Evolutionary conservation across 2,329 filamentous ascomycete species (phyloP).

Genomic region (Trichoderma citrinoviride): DNA sequence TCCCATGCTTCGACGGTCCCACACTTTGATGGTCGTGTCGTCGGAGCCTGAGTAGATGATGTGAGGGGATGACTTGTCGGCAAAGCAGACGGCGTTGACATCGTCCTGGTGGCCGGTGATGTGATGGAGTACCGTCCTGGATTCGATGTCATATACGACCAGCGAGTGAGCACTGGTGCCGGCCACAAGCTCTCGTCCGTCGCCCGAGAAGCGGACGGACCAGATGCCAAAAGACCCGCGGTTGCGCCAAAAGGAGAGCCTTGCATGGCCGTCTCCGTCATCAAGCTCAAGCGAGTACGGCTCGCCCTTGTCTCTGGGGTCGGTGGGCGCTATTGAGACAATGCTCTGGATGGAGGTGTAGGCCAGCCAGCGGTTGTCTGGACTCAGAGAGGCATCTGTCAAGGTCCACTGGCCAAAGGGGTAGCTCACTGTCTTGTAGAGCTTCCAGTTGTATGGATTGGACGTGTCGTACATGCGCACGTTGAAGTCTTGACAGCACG

Average conservation of each 20-base stretch:
- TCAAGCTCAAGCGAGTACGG: conserved; percentile 74
- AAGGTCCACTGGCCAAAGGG: conserved; percentile 93
- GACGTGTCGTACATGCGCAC: conserved; percentile 98
- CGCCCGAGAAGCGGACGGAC: conserved; percentile 88
- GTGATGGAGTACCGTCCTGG: conserved; percentile 68
- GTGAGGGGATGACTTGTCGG: conserved; percentile 82
- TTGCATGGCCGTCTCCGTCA: conserved; percentile 24
- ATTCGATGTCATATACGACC: conserved; percentile 90
- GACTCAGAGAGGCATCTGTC: conserved; percentile 86
- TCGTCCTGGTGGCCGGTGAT: conserved; percentile 80
- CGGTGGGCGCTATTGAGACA: conserved; percentile 83
- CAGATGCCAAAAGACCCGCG: conserved; percentile 64
- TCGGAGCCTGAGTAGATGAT: conserved; percentile 96
- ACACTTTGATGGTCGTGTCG: conserved; percentile 90
- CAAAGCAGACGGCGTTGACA: conserved; percentile 96
- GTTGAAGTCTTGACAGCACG: conserved; percentile 85
- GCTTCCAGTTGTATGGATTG: conserved; percentile 91
- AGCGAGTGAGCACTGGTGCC: conserved; percentile 78
- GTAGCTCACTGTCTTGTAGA: conserved; percentile 87
- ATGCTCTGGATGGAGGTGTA: conserved; percentile 85
- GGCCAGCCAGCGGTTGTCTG: conserved; percentile 87
- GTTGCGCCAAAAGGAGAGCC: conserved; percentile 30
- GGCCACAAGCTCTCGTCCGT: conserved; percentile 85
- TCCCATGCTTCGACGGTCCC: conserved; percentile 90
- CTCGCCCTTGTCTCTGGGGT: conserved; percentile 76